Conservation (phyloP, 768 basidiomycete genomes). For the Termitomyces sp. region DNA sequence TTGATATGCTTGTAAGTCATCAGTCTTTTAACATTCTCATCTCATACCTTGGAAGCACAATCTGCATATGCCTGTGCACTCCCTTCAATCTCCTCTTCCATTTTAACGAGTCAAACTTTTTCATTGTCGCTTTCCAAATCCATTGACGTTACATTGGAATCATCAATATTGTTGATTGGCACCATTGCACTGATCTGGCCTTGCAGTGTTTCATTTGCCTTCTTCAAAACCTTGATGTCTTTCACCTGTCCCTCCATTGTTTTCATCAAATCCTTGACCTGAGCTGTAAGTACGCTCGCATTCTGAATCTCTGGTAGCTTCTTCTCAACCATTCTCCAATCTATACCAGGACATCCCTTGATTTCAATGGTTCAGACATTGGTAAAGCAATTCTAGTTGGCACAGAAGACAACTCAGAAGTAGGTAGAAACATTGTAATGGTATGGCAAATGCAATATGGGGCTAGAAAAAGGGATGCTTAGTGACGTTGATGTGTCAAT, state of each 20-base stretch:
- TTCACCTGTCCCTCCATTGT: not conserved
- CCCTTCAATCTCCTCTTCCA: not conserved
- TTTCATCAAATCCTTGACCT: not conserved
- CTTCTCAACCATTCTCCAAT: too few relatives aligned
- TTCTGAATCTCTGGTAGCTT: not conserved
- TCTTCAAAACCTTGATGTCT: not conserved
- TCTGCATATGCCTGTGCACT: not conserved
- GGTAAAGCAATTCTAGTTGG: not conserved
- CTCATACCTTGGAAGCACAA: not conserved
- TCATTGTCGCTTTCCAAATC: not conserved
- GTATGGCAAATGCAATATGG: not conserved
- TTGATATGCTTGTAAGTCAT: not conserved
- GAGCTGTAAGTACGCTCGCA: not conserved
- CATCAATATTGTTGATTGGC: not conserved
- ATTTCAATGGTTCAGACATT: not conserved
- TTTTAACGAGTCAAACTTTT: not conserved
- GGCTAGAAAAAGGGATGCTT: not conserved
- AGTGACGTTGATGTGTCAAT: not conserved
- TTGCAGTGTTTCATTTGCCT: not conserved
- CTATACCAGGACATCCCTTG: not conserved
- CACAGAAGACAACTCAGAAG: not conserved
- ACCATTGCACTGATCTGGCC: not conserved
- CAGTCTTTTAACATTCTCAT: too few relatives aligned
- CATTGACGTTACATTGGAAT: not conserved
- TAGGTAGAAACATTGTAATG: not conserved